A percentile compares a stretch with the other conserved stretches of the same genome.
phyloP scores from a whole-genome alignment of 129 eudicot genomes.

The Chrysanthemum makinoi region DNA sequence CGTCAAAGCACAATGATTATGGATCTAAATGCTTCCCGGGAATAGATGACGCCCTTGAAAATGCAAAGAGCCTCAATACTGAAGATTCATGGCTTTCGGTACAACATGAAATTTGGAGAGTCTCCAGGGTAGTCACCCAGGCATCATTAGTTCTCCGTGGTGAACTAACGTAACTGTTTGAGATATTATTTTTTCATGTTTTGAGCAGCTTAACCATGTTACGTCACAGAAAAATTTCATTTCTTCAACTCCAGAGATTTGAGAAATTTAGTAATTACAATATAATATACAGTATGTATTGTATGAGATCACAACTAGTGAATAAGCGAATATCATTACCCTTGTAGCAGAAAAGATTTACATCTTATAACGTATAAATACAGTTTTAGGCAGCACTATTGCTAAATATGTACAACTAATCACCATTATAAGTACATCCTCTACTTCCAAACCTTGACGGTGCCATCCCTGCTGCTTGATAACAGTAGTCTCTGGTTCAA shows the following conservation, averaged over 20 bases:
- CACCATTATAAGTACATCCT: slow-evolving; percentile 13
- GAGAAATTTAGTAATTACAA: background rate
- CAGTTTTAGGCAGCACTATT: slow-evolving; percentile 23
- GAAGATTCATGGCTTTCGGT: slow-evolving; percentile 66
- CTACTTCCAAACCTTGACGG: slow-evolving; percentile 97
- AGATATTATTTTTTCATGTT: background rate
- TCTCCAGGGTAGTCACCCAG: slow-evolving; percentile 70
- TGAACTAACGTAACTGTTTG: slow-evolving; percentile 38
- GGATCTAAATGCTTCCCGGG: slow-evolving; percentile 88
- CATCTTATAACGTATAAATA: slow-evolving; percentile 24
- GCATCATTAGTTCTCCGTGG: slow-evolving; percentile 73
- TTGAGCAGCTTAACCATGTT: background rate
- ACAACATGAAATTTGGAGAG: slow-evolving; percentile 89
- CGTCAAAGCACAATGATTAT: slow-evolving; percentile 76
- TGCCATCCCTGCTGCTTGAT: slow-evolving; percentile 97
- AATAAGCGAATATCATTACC: slow-evolving; percentile 14
- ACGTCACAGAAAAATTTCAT: background rate
- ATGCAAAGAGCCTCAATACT: slow-evolving; percentile 48
- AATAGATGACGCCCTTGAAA: slow-evolving; percentile 64
- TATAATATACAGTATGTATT: background rate
- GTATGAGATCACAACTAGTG: too few relatives aligned
- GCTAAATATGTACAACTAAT: slow-evolving; percentile 46
- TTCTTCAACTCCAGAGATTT: background rate
- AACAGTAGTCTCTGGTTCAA: slow-evolving; percentile 87
- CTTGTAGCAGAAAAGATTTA: slow-evolving; percentile 9